Evolutionary conservation across 352 stramenopile genomes (phyloP), one percentile per base, ranked within the genome.

Genomic region (Phytopythium montanum): DNA sequence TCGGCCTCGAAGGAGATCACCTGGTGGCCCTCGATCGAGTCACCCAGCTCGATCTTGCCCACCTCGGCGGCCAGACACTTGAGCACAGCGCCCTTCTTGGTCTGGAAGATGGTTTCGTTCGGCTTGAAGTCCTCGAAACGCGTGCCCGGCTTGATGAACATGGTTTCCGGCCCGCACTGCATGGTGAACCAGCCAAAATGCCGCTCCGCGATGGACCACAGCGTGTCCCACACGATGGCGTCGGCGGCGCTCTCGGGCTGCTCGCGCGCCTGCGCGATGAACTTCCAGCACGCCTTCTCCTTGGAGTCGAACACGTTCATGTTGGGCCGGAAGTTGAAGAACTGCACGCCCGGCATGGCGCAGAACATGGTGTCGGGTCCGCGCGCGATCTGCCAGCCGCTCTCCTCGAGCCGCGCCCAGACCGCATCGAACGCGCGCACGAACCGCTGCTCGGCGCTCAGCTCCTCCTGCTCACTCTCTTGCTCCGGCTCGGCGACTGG

Each of bases 101-200:
- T 82, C 70, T 90, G 80, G 72, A 92, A 92, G 53, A 92, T 87
- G 10, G 83, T 92, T 48, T 88, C 80, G 58, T 92, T 92, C 16
- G 83, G 83, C 54, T 68, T 63, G 51, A 92, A 89, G 34, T 82
- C 68, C 54, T 81, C 67, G 54, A 92, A 92, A 44, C 73, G 67
- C 21, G 80, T 92, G 45, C 86, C 65, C 19, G 83, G 80, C 63
- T 88, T 81, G 54, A 92, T 79, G 59, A 79, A 90, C 83, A 76
- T 85, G 52, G 79, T 92, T 63, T 92, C 83, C 19, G 66, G 25
- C 21, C 83, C 80, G 55, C 67, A 87, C 59, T 60, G 66, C 83
- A 92, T 90, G 14, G 83, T 90, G 62, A 80, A 88, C 83, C 83
- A 92, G 12, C 68, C 66, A 36, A 87, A 88, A 34, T 88, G 57